Conservation (phyloP, 768 basidiomycete genomes). For the Strobilomyces echinocephalus region DNA sequence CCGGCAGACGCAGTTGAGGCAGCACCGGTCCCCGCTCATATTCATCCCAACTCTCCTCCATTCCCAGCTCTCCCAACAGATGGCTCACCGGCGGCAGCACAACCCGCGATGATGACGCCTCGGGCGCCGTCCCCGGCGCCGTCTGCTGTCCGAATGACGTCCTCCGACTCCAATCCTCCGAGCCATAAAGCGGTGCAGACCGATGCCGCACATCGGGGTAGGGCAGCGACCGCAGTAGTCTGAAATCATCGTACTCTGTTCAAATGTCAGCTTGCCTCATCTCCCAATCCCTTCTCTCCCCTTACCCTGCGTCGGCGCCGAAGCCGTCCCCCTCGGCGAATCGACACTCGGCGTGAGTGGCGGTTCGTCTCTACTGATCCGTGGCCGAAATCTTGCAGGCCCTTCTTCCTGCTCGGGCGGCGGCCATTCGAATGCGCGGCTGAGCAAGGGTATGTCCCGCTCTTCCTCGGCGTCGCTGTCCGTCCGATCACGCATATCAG, state of each 20-base stretch:
- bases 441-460: conserved; percentile 26
- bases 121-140: conserved; percentile 7
- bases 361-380: conserved; percentile 10
- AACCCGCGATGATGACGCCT: conserved; percentile 19
- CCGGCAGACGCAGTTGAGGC: conserved; percentile 29
- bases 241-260: conserved; percentile 16
- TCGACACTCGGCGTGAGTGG: conserved; percentile 16
- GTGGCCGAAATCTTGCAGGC: conserved; percentile 7
- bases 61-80: conserved; percentile 23
- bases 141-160: conserved; percentile 21
- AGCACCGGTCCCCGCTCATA: conserved; percentile 23
- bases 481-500: conserved; percentile 26
- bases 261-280: conserved; percentile 5
- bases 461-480: conserved; percentile 43
- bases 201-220: conserved; percentile 23
- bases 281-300: background rate
- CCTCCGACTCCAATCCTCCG: conserved; percentile 22
- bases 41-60: conserved; percentile 11
- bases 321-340: conserved; percentile 2
- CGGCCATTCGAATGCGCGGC: conserved; percentile 24
- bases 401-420: conserved; percentile 17
- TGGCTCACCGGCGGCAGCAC: conserved; percentile 28
- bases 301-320: conserved; percentile 19
- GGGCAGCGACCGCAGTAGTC: conserved; percentile 16
- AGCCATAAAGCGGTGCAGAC: conserved; percentile 22